phyloP scores from a whole-genome alignment of 768 basidiomycete species.

The Agrocybe praecox region DNA sequence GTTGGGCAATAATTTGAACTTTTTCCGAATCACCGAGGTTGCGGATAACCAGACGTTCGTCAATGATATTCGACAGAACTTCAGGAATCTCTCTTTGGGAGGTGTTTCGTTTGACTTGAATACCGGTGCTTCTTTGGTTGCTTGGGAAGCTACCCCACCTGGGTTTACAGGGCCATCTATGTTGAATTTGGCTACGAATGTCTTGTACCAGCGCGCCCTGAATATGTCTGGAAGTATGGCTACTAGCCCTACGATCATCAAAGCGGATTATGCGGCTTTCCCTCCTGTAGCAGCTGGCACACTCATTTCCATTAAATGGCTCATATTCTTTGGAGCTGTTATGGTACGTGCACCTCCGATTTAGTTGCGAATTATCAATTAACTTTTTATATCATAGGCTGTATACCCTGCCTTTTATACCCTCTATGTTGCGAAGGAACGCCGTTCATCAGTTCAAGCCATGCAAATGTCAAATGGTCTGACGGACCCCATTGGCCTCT shows the following conservation, averaged over 20 bases:
- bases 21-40: constrained; percentile 43
- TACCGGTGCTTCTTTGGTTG: constrained; percentile 56
- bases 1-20: constrained; percentile 43
- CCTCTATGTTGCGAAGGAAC: constrained; percentile 75
- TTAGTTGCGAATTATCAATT: background rate
- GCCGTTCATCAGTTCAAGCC: constrained; percentile 72
- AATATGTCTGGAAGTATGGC: constrained; percentile 46
- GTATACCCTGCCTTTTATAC: constrained; percentile 83
- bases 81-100: constrained; percentile 60
- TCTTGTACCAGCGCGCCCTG: constrained; percentile 65
- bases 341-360: constrained; percentile 50
- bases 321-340: constrained; percentile 70
- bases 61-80: constrained; percentile 50
- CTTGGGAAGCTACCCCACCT: constrained; percentile 72
- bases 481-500: constrained; percentile 69
- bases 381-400: constrained; percentile 44
- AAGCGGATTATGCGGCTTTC: constrained; percentile 58
- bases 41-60: constrained; percentile 64
- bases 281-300: constrained; percentile 57
- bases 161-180: constrained; percentile 60
- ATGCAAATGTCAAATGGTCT: constrained; percentile 85
- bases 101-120: constrained; percentile 65
- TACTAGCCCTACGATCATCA: constrained; percentile 51
- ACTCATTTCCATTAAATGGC: constrained; percentile 69
- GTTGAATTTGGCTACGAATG: constrained; percentile 70